These are phyloP conservation scores for Saksenaea oblongispora DNA, from an alignment of 371 early-diverging fungal species.

Conservation along the genomic window DNA sequence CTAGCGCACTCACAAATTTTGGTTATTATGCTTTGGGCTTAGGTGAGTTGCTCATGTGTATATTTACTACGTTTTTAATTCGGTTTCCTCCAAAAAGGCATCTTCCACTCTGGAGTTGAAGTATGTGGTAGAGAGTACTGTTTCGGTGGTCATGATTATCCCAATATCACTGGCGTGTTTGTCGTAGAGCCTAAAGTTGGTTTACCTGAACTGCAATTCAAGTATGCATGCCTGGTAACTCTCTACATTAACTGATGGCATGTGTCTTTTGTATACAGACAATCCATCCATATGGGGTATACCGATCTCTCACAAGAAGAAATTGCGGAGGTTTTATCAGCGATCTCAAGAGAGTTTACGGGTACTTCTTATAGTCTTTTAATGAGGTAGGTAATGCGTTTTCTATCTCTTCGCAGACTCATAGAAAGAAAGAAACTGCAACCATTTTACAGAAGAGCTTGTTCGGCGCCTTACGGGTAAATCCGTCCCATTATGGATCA, in stretches of 20 bases:
- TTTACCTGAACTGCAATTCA: slow-evolving; percentile 40
- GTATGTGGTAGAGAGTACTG: slow-evolving; percentile 55
- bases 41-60: slow-evolving; percentile 27
- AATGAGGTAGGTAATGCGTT: slow-evolving; percentile 49
- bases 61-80: not conserved
- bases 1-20: slow-evolving; percentile 44
- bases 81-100: slow-evolving; percentile 27
- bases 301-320: slow-evolving; percentile 47
- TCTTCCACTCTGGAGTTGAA: slow-evolving; percentile 62
- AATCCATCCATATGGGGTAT: slow-evolving; percentile 60
- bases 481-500: slow-evolving; percentile 66
- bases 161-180: slow-evolving; percentile 57
- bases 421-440: slow-evolving; percentile 55
- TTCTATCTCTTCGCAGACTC: not conserved
- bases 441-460: slow-evolving; percentile 65
- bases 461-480: slow-evolving; percentile 55
- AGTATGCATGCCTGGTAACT: not conserved
- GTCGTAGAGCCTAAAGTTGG: slow-evolving; percentile 52
- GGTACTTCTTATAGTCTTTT: slow-evolving; percentile 62
- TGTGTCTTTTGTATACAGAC: slow-evolving; percentile 47
- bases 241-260: not conserved
- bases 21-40: slow-evolving; percentile 55
- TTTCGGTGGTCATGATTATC: slow-evolving; percentile 59
- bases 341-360: slow-evolving; percentile 55
- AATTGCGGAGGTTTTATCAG: slow-evolving; percentile 48